phyloP scores from a whole-genome alignment of 768 basidiomycete species.

The Panus rudis region DNA sequence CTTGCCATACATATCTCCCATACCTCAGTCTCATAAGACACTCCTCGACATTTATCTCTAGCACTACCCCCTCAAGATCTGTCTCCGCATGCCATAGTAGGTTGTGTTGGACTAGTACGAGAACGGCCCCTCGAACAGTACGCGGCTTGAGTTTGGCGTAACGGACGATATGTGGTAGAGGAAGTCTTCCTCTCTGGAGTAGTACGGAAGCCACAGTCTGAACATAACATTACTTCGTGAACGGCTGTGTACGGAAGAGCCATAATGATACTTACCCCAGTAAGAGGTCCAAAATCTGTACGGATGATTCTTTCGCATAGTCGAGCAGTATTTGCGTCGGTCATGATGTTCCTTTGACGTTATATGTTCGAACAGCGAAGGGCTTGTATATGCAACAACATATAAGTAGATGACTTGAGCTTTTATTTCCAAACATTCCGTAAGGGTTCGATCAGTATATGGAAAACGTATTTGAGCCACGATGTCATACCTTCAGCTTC shows the following conservation, averaged over 20 bases:
- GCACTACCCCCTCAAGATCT: slow-evolving; percentile 65
- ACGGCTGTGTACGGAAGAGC: background rate
- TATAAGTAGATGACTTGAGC: too few species aligned
- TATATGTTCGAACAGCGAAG: too few species aligned
- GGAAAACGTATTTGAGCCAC: too few species aligned
- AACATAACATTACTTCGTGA: background rate
- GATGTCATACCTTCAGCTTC: too few species aligned
- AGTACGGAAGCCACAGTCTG: slow-evolving; percentile 71
- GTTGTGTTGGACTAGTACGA: slow-evolving; percentile 88
- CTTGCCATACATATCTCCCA: slow-evolving; percentile 72
- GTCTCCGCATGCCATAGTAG: slow-evolving; percentile 77
- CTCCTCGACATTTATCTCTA: slow-evolving; percentile 79
- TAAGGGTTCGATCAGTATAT: too few species aligned
- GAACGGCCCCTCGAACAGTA: slow-evolving; percentile 58
- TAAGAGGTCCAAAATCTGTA: slow-evolving; percentile 10
- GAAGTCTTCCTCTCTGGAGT: slow-evolving; percentile 78
- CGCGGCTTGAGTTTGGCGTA: slow-evolving; percentile 63
- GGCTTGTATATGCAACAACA: too few species aligned
- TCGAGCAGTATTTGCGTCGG: slow-evolving; percentile 9
- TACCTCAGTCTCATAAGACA: slow-evolving; percentile 79
- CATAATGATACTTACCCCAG: slow-evolving; percentile 3
- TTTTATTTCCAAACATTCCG: too few species aligned
- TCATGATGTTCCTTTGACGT: too few species aligned
- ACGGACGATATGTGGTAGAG: slow-evolving; percentile 59
- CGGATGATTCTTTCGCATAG: slow-evolving; percentile 11